These are phyloP conservation scores for Erysimum cheiranthoides DNA, from an alignment of 345 rosid genomes.

Conservation along the genomic window DNA sequence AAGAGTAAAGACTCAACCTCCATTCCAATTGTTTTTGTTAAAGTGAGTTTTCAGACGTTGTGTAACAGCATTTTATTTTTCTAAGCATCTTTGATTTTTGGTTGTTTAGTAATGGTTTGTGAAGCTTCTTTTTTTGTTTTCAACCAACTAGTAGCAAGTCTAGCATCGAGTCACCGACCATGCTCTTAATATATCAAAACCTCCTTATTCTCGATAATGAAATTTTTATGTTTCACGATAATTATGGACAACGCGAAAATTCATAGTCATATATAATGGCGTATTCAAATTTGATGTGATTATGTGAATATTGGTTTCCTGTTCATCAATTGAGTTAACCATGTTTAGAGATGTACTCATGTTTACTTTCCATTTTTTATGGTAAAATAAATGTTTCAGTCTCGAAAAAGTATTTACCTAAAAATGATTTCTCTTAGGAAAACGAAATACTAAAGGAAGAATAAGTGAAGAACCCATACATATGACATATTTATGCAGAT, in stretches of 20 bases:
- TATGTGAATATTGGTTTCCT: neutral
- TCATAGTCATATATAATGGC: neutral
- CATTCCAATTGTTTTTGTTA: no score
- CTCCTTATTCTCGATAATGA: neutral
- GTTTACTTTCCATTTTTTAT: neutral
- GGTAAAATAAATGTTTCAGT: neutral
- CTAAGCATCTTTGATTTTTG: neutral
- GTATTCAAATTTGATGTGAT: neutral
- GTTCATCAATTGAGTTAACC: neutral
- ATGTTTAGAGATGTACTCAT: slow-evolving; percentile 1
- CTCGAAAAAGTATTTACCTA: neutral
- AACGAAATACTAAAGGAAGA: neutral
- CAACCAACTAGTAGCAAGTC: neutral
- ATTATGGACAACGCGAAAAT: neutral
- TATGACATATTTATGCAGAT: neutral
- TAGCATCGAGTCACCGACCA: slow-evolving; percentile 26
- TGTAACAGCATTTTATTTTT: no score
- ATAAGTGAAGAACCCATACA: neutral
- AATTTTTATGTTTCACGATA: neutral
- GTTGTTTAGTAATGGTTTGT: neutral
- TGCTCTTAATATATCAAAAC: neutral
- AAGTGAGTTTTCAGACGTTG: no score
- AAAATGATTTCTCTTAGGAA: neutral
- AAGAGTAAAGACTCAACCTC: no score
- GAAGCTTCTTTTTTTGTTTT: neutral